Evolutionary conservation across 192 early-diverging fungal genomes (phyloP).

Genomic region (Backusella mclennaniae): DNA sequence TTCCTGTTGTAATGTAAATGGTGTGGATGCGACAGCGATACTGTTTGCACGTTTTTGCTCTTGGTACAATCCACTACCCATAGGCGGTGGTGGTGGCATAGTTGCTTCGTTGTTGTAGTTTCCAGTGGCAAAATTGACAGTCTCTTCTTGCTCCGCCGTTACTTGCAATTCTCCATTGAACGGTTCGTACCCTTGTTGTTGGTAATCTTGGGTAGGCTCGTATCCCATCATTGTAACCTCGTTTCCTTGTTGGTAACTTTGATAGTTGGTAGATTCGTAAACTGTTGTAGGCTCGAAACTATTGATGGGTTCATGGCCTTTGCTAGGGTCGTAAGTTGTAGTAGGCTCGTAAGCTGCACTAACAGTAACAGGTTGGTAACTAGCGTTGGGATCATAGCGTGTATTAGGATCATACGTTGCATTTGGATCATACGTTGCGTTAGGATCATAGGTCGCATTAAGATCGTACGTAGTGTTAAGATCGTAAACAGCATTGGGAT

Average conservation of each 20-base stretch:
- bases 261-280: neutral
- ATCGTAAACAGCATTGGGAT: neutral
- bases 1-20: neutral
- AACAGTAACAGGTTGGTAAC: neutral
- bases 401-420: neutral
- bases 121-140: neutral
- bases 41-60: neutral
- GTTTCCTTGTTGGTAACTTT: neutral
- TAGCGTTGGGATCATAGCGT: neutral
- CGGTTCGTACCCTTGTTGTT: neutral
- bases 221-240: neutral
- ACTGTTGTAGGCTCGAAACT: neutral
- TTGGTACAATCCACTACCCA: neutral
- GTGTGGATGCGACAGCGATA: neutral
- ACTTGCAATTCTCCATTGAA: neutral
- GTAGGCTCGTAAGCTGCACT: neutral
- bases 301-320: neutral
- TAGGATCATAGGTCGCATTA: neutral
- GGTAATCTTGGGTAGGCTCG: neutral
- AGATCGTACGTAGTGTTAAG: neutral
- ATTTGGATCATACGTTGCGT: neutral
- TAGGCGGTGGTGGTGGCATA: neutral
- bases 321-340: neutral
- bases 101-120: neutral
- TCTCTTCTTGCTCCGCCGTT: neutral